phyloP scores from a whole-genome alignment of 805 yeast genomes.

The Kodamaea laetipori region DNA sequence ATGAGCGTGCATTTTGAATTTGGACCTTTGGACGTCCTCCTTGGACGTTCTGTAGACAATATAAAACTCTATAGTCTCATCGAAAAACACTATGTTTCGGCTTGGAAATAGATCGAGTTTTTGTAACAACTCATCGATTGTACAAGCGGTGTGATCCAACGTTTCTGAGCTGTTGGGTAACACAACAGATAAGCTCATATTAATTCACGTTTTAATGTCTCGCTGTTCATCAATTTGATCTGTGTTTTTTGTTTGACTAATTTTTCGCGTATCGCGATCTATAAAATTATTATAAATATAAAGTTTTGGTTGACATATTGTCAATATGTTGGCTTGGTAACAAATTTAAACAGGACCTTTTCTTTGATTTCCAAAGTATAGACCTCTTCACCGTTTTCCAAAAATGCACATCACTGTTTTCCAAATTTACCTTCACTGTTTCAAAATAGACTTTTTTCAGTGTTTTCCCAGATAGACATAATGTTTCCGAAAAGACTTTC shows the following conservation, averaged over 20 bases:
- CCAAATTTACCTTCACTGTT: too few relatives aligned
- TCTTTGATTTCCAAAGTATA: too few relatives aligned
- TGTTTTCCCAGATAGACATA: too few relatives aligned
- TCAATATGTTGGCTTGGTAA: conserved; percentile 1
- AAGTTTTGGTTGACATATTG: too few relatives aligned
- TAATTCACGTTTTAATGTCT: conserved; percentile 6
- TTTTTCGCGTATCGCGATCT: too few relatives aligned
- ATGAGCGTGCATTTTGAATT: conserved; percentile 20
- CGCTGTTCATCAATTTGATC: neutral
- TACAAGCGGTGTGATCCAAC: neutral
- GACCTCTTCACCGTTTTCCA: too few relatives aligned
- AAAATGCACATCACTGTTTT: too few relatives aligned
- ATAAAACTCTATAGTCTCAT: conserved; percentile 33
- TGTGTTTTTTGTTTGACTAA: too few relatives aligned
- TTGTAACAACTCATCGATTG: neutral
- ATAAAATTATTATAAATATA: too few relatives aligned
- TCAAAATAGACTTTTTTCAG: too few relatives aligned
- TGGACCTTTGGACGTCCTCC: conserved; percentile 10
- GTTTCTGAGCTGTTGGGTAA: conserved; percentile 14
- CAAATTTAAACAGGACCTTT: too few relatives aligned
- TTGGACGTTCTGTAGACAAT: conserved; percentile 20
- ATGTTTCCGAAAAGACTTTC: too few relatives aligned
- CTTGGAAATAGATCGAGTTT: conserved; percentile 3
- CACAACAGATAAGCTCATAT: conserved; percentile 16
- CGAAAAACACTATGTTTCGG: conserved; percentile 31